These are phyloP conservation scores for Globisporangium parvum DNA, from an alignment of 352 stramenopile genomes.

Conservation along the genomic window DNA sequence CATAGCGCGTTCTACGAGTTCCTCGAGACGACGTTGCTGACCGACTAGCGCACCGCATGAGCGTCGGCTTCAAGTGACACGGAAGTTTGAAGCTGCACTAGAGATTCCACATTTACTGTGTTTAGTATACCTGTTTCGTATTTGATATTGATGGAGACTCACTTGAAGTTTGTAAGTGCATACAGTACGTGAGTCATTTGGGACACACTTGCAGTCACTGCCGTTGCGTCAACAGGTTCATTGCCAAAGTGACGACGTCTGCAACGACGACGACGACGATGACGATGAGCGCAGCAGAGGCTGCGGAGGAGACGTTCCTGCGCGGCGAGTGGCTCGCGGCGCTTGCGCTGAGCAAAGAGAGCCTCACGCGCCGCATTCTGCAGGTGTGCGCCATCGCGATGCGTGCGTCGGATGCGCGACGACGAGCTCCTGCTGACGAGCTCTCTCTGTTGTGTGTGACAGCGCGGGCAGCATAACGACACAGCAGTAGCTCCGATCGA, in stretches of 20 bases:
- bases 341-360: conserved; percentile 39
- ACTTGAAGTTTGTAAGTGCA: background rate
- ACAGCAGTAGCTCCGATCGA: background rate
- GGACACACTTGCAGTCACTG: too few species aligned
- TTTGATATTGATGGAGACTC: background rate
- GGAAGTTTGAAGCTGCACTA: background rate
- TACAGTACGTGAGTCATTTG: background rate
- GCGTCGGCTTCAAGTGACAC: too few species aligned
- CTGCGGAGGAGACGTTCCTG: conserved; percentile 52
- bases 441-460: conserved; percentile 2
- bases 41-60: background rate
- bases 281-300: conserved; percentile 7
- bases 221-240: conserved; percentile 8
- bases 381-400: too few species aligned
- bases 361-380: conserved; percentile 15
- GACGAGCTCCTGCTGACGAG: conserved; percentile 4
- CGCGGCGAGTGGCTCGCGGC: conserved; percentile 49
- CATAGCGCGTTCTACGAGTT: conserved; percentile 38
- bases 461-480: conserved; percentile 1
- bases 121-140: background rate
- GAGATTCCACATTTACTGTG: background rate
- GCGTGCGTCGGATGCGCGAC: too few species aligned
- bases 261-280: background rate
- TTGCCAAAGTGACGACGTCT: background rate
- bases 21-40: conserved; percentile 33